These are phyloP conservation scores for Eucalyptus leucophloia DNA, from an alignment of 345 rosid species.

Conservation along the genomic window DNA sequence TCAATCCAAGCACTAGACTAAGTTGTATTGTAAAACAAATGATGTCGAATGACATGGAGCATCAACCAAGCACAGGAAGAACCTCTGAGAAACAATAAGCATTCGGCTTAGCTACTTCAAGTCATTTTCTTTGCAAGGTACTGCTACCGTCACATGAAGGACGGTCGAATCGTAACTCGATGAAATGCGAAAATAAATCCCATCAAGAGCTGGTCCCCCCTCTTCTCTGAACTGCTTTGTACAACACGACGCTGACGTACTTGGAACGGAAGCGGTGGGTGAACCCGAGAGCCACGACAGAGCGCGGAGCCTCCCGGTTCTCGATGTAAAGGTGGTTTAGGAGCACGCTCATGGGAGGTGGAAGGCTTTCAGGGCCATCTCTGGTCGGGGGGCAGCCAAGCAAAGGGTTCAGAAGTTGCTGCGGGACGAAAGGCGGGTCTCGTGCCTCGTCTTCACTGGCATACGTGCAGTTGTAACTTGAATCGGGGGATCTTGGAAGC, in stretches of 20 bases:
- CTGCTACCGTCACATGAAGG: background rate
- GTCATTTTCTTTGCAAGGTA: background rate
- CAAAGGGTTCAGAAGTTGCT: slow-evolving; percentile 60
- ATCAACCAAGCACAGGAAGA: background rate
- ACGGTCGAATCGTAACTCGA: background rate
- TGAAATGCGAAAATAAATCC: background rate
- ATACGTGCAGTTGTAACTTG: slow-evolving; percentile 72
- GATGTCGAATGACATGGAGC: background rate
- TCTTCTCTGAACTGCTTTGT: slow-evolving; percentile 76
- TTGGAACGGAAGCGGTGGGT: slow-evolving; percentile 85
- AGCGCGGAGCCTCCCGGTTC: slow-evolving; percentile 69
- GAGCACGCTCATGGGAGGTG: slow-evolving; percentile 48
- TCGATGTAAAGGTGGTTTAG: slow-evolving; percentile 93
- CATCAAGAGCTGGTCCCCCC: slow-evolving; percentile 39
- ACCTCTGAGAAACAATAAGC: background rate
- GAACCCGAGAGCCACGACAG: slow-evolving; percentile 89
- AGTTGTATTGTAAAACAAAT: background rate
- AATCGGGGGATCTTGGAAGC: slow-evolving; percentile 81
- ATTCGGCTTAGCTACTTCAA: background rate
- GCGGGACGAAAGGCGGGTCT: slow-evolving; percentile 80
- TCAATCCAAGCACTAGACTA: background rate
- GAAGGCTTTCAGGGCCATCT: slow-evolving; percentile 32
- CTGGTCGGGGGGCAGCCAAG: slow-evolving; percentile 40
- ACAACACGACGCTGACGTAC: slow-evolving; percentile 86
- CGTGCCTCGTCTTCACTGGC: slow-evolving; percentile 69